Percentiles rank a stretch among this genome's conserved stretches.
Evolutionary conservation across 139 green algal species (phyloP).

Genomic region (Chlorella ohadii): DNA sequence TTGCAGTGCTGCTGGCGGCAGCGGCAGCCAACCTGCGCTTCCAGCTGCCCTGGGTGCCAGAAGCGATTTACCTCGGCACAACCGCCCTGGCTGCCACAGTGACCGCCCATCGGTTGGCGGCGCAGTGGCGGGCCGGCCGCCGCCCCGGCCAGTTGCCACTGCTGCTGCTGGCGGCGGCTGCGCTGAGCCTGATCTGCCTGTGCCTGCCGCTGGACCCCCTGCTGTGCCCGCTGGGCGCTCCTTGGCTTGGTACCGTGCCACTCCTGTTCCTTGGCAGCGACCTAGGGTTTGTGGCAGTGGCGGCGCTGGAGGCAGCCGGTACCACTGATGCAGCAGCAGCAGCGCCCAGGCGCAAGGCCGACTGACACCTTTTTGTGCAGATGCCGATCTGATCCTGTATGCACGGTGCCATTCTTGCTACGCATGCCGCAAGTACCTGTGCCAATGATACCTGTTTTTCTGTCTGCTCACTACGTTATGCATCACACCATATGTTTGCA

Average conservation of each 20-base stretch:
- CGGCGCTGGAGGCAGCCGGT: not conserved
- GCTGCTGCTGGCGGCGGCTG: not conserved
- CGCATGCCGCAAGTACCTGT: too few relatives aligned
- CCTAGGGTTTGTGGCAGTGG: conserved; percentile 13
- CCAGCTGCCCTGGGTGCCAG: conserved; percentile 25
- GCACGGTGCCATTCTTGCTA: too few relatives aligned
- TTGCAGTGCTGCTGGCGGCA: not conserved
- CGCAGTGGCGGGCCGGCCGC: not conserved
- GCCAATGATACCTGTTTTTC: too few relatives aligned
- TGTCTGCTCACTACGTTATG: too few relatives aligned
- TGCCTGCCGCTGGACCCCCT: conserved; percentile 19
- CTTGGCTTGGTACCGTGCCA: conserved; percentile 10
- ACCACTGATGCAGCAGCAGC: not conserved
- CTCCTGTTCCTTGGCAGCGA: conserved; percentile 14
- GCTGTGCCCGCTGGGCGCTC: not conserved
- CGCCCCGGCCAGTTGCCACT: not conserved
- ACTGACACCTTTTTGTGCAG: not conserved
- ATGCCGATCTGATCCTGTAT: too few relatives aligned
- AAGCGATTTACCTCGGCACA: conserved; percentile 1
- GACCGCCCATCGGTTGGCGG: not conserved
- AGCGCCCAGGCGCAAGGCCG: not conserved
- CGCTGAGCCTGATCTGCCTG: not conserved
- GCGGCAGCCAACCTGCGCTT: not conserved
- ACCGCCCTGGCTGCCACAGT: not conserved
- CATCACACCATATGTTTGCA: too few relatives aligned